A percentile compares a stretch with the other conserved stretches of the same genome.
phyloP scores from a whole-genome alignment of 1,139 yeast genomes.

The Scheffersomyces insectosa region DNA sequence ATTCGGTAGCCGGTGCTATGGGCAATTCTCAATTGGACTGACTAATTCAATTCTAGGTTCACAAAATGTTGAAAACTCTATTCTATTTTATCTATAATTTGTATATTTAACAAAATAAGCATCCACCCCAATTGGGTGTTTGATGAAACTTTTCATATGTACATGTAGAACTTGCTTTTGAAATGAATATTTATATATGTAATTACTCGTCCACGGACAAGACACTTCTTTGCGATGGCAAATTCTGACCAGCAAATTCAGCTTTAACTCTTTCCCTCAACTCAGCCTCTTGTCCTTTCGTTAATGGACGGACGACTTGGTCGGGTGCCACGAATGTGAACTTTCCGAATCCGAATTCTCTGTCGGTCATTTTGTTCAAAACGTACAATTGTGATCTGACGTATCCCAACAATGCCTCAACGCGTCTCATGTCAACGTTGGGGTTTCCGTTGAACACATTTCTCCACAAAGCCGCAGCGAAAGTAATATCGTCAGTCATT shows the following conservation, averaged over 20 bases:
- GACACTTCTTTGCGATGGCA: constrained; percentile 65
- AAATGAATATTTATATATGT: neutral
- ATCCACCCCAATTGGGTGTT: too few relatives aligned
- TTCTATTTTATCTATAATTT: too few relatives aligned
- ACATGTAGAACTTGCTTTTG: constrained; percentile 1
- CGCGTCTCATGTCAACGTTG: constrained; percentile 76
- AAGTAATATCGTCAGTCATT: constrained; percentile 75
- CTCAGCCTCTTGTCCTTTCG: constrained; percentile 57
- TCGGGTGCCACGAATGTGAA: constrained; percentile 86
- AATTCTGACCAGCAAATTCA: constrained; percentile 46
- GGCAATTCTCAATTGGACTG: neutral
- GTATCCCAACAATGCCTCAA: constrained; percentile 86
- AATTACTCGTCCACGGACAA: constrained; percentile 59
- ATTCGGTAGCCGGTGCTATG: neutral
- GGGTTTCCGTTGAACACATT: constrained; percentile 85
- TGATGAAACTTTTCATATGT: neutral
- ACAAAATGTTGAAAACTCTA: too few relatives aligned
- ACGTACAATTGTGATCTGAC: constrained; percentile 88
- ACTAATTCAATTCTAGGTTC: neutral
- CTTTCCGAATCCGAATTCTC: constrained; percentile 90
- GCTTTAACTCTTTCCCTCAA: constrained; percentile 35
- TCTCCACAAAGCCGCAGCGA: constrained; percentile 91
- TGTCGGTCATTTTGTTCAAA: constrained; percentile 78
- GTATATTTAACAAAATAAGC: too few relatives aligned
- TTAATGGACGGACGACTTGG: constrained; percentile 71